Conservation (phyloP, 2,329 filamentous ascomycete genomes). For the Xylariaceae sp. region DNA sequence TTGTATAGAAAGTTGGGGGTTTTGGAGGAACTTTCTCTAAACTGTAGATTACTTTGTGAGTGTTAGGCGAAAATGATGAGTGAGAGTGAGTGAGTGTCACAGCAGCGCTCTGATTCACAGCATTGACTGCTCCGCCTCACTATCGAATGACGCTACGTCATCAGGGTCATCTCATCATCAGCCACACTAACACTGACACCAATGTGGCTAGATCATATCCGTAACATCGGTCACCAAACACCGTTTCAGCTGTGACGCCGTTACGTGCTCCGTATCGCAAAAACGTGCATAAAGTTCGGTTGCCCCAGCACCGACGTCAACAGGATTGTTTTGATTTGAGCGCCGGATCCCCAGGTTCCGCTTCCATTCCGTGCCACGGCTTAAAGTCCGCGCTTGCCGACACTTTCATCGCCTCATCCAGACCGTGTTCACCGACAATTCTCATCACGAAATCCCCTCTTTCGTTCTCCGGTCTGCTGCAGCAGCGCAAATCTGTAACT, state of each 20-base stretch:
- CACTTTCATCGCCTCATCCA: too few species aligned
- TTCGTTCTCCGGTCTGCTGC: too few species aligned
- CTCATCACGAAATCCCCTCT: too few species aligned
- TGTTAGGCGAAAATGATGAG: too few species aligned
- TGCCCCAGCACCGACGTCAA: not conserved
- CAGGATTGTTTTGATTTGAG: not conserved
- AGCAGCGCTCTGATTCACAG: not conserved
- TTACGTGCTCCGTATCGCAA: too few species aligned
- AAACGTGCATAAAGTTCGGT: not conserved
- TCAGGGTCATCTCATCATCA: not conserved
- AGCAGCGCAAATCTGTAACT: too few species aligned
- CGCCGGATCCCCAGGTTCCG: not conserved
- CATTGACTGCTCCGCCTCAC: not conserved
- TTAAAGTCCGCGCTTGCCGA: too few species aligned
- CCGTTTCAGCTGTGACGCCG: not conserved
- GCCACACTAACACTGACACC: not conserved
- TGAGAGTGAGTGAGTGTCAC: not conserved
- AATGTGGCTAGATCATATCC: not conserved
- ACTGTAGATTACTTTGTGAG: too few species aligned
- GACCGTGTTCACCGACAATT: too few species aligned
- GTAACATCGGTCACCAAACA: not conserved
- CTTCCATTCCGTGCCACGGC: too few species aligned
- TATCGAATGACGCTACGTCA: not conserved
- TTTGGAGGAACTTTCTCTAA: too few species aligned
- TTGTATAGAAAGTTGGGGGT: too few species aligned